phyloP scores from a whole-genome alignment of 2,329 filamentous ascomycete species.

The Microascus cirrosus region DNA sequence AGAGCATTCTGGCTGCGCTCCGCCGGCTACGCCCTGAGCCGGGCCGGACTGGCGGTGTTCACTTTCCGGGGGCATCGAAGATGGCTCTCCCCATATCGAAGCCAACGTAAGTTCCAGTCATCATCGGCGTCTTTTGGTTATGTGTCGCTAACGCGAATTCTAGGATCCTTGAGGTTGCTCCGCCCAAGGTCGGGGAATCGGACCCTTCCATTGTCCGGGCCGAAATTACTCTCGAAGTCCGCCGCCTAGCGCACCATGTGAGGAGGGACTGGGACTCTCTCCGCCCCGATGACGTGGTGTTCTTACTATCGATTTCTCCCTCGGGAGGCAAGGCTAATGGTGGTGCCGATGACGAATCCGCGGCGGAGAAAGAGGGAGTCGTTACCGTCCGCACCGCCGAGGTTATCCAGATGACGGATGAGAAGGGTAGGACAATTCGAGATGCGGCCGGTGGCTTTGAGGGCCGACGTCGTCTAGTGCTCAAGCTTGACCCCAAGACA shows the following conservation, averaged over 20 bases:
- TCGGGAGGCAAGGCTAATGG: constrained; percentile 41
- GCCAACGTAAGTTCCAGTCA: constrained; percentile 40
- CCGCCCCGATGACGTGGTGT: constrained; percentile 79
- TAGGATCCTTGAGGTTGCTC: constrained; percentile 71
- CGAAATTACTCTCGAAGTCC: constrained; percentile 77
- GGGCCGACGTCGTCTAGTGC: constrained; percentile 59
- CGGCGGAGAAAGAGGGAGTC: constrained; percentile 55
- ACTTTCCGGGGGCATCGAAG: constrained; percentile 75
- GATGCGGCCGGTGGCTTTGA: constrained; percentile 51
- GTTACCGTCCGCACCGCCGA: constrained; percentile 69
- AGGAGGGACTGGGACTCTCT: constrained; percentile 85
- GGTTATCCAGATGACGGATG: constrained; percentile 75
- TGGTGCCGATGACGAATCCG: constrained; percentile 23
- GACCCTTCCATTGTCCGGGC: constrained; percentile 77
- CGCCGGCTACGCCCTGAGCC: constrained; percentile 65
- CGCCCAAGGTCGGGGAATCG: constrained; percentile 70
- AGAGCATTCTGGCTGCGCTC: constrained; percentile 75
- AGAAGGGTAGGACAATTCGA: constrained; percentile 64
- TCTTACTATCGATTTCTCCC: constrained; percentile 63
- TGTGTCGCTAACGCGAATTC: background rate
- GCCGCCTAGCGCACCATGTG: constrained; percentile 62
- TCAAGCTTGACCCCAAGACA: constrained; percentile 68
- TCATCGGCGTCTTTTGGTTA: background rate
- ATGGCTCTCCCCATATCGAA: constrained; percentile 86
- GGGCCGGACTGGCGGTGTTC: constrained; percentile 51